These are phyloP conservation scores for Priceomyces carsonii DNA, from an alignment of 805 yeast genomes.

Conservation along the genomic window DNA sequence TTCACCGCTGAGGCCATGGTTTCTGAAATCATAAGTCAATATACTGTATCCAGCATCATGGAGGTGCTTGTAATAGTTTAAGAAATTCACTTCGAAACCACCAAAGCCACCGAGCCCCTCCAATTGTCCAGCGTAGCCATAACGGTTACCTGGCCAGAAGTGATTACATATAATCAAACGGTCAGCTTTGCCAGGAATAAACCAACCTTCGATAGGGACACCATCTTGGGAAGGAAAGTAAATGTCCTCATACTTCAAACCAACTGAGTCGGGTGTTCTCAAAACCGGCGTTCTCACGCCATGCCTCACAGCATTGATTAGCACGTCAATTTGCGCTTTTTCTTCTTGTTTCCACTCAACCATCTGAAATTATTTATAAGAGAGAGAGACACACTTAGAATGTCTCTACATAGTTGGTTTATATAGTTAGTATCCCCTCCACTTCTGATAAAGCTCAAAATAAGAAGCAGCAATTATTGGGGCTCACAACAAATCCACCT, in stretches of 20 bases:
- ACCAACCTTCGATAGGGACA: constrained; percentile 8
- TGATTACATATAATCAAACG: constrained; percentile 6
- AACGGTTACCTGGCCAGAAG: constrained; percentile 9
- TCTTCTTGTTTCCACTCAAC: too few relatives aligned
- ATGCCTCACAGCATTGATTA: too few relatives aligned
- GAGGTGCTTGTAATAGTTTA: constrained; percentile 4
- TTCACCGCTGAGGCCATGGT: constrained; percentile 8
- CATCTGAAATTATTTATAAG: too few relatives aligned
- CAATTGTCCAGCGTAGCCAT: constrained; percentile 7
- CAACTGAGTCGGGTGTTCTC: constrained; percentile 4
- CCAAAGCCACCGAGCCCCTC: constrained; percentile 4
- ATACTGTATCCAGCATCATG: constrained; percentile 9
- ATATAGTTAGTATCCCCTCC: too few relatives aligned
- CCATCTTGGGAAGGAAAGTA: constrained; percentile 7
- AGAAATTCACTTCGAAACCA: constrained; percentile 8
- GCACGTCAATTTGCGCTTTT: too few relatives aligned
- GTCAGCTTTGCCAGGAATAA: constrained; percentile 6
- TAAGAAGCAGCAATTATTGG: too few relatives aligned
- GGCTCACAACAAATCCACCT: too few relatives aligned
- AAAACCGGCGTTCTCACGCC: constrained; percentile 7
- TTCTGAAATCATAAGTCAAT: constrained; percentile 7
- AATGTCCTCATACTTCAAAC: constrained; percentile 6
- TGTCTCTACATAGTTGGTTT: too few relatives aligned
- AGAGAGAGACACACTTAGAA: too few relatives aligned
- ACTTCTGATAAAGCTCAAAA: too few relatives aligned